A percentile compares a stretch with the other conserved stretches of the same genome.
These are phyloP conservation scores for Candida rishiriensis DNA, from an alignment of 805 yeast genomes.

Conservation along the genomic window DNA sequence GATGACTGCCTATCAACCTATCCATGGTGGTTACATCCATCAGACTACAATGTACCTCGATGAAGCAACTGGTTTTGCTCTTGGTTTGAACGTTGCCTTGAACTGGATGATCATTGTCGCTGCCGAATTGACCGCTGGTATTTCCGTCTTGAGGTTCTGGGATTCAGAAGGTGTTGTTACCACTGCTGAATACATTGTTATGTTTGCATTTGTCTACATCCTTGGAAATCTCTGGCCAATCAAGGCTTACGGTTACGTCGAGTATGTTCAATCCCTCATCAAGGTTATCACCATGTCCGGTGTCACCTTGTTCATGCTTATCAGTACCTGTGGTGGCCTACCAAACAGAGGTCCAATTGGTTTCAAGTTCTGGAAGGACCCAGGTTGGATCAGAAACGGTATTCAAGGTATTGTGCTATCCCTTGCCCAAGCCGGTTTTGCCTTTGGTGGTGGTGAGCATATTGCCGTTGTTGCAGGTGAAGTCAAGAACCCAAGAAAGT, in stretches of 20 bases:
- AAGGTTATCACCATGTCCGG: constrained; percentile 62
- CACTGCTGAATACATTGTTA: constrained; percentile 53
- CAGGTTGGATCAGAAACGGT: constrained; percentile 52
- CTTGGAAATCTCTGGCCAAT: constrained; percentile 29
- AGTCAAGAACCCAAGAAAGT: constrained; percentile 48
- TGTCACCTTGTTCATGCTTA: constrained; percentile 39
- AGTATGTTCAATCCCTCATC: constrained; percentile 40
- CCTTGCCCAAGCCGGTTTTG: constrained; percentile 53
- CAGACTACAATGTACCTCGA: constrained; percentile 43
- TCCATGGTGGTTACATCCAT: constrained; percentile 55
- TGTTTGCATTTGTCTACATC: constrained; percentile 42
- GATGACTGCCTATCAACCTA: constrained; percentile 51
- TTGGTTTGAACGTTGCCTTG: constrained; percentile 58
- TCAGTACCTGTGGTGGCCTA: constrained; percentile 45
- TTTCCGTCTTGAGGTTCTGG: constrained; percentile 61
- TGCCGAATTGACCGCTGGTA: constrained; percentile 60
- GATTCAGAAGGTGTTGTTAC: constrained; percentile 36
- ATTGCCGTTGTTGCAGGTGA: constrained; percentile 58
- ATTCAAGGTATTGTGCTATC: constrained; percentile 56
- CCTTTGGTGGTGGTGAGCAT: constrained; percentile 60
- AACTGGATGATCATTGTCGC: constrained; percentile 63
- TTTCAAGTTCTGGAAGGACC: constrained; percentile 44
- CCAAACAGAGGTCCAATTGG: constrained; percentile 43
- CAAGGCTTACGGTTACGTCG: constrained; percentile 42
- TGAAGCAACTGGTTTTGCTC: constrained; percentile 53